Percentiles rank a stretch among this genome's conserved stretches.
These are phyloP conservation scores for Paraphaeosphaeria sporulosa DNA, from an alignment of 2,329 filamentous ascomycete species.

Conservation along the genomic window DNA sequence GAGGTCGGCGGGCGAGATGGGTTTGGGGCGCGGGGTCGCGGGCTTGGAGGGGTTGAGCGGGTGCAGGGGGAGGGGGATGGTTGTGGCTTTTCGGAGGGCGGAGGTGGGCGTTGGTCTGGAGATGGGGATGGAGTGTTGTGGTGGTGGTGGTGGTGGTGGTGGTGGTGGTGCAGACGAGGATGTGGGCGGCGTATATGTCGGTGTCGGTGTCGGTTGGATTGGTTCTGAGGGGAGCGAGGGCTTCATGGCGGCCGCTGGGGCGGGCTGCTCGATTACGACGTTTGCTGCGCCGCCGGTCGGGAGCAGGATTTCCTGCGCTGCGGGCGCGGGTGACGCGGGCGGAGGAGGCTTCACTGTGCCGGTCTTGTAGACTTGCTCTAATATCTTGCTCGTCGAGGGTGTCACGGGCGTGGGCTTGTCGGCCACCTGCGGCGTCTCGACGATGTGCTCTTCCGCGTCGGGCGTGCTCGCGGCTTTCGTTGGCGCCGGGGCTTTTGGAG, in stretches of 20 bases:
- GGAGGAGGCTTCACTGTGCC: conserved; percentile 28
- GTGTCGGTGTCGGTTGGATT: background rate
- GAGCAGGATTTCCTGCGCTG: background rate
- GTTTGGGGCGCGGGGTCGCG: conserved; percentile 15
- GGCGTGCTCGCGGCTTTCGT: conserved; percentile 17
- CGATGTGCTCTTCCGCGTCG: conserved; percentile 6
- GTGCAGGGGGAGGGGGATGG: conserved; percentile 34
- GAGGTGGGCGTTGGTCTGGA: conserved; percentile 7
- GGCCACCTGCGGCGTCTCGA: conserved; percentile 8
- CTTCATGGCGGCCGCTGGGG: background rate
- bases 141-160: too few species aligned
- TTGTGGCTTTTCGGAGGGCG: conserved; percentile 22
- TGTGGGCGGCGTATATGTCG: background rate
- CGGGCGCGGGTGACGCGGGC: background rate
- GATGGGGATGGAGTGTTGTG: background rate
- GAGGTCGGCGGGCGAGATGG: conserved; percentile 5
- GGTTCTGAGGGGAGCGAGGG: background rate
- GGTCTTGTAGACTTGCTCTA: conserved; percentile 37
- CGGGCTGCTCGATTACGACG: background rate
- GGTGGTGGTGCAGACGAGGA: background rate
- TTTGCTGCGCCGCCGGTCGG: background rate
- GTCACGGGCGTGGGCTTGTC: conserved; percentile 36
- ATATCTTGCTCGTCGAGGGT: conserved; percentile 39
- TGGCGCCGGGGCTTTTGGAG: conserved; percentile 2
- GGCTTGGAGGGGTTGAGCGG: conserved; percentile 20